Evolutionary conservation across 306 rosid species (phyloP), one percentile per base, ranked within the genome.

Genomic region (Urtica urens): DNA sequence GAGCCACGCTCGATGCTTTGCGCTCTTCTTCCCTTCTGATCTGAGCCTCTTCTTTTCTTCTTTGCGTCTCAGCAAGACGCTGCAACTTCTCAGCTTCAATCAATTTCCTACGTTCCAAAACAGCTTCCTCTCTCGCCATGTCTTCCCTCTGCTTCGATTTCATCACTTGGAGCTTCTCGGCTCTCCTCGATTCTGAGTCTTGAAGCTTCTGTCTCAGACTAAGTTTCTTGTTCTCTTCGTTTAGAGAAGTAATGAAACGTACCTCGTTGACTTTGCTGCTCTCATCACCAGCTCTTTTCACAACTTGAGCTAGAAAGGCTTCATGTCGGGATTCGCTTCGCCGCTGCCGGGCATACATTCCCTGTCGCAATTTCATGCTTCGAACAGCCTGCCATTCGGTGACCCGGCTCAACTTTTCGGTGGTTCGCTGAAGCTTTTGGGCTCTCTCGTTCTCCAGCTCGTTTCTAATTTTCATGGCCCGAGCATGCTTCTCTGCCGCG

Each of bases 181-280:
- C 97, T 73, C 97, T 90, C 76, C 97, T 77, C 71, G 85, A 67
- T 73, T 90, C 95, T n/a, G 97, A 90, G 63, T 65, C 97, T 25
- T 84, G 94, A 75, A 84, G 97, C 54, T 84, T 90, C 76, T 84
- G 97, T 53, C 94, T 95, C 73, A 90, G 49, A 5, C 78, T 81
- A 53, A 81, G 66, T 49, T 90, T 90, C 60, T 90, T 90, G 58
- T 90, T 90, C 73, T 85, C 97, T 72, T 81, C 97, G 55, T 81
- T 90, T 60, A 90, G 66, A 69, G 95, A 84, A 62, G 95, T 90
- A 53, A 90, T 90, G 62, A 90, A 90, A 58, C 95, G 94, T 58
- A 90, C 93, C 77, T 90, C 97, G 18, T 90, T 90, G 21, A 90
- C 97, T 77, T 90, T 90, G 71, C 95, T 90, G 72, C 94, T 90